Conservation (phyloP, 2,329 filamentous ascomycete genomes). For the Biscogniauxia marginata region DNA sequence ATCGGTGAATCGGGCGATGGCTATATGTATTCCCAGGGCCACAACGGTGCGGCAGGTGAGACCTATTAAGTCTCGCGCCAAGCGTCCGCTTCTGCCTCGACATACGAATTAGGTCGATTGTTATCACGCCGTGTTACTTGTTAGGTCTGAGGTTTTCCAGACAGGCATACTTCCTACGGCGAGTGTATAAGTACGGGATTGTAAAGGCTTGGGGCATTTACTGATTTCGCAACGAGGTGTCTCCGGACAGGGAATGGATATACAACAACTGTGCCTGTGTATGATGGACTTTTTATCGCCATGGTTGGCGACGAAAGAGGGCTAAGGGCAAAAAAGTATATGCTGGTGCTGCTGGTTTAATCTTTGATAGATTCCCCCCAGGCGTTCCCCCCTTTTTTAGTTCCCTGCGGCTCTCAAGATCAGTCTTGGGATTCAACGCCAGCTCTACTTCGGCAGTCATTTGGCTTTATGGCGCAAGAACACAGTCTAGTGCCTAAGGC, state of each 20-base stretch:
- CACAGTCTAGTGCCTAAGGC: constrained; percentile 23
- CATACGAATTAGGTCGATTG: constrained; percentile 4
- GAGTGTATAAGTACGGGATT: constrained; percentile 36
- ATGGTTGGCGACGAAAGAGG: constrained; percentile 22
- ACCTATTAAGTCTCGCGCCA: constrained; percentile 43
- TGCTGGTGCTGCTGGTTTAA: constrained; percentile 19
- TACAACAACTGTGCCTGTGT: constrained; percentile 25
- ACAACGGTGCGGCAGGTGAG: constrained; percentile 58
- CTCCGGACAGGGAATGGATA: constrained; percentile 18
- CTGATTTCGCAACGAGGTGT: constrained; percentile 16
- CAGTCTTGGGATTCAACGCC: constrained; percentile 23
- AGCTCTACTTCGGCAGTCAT: constrained; percentile 27
- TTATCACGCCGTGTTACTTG: constrained; percentile 6
- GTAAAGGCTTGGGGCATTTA: constrained; percentile 9
- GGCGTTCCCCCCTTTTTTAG: constrained; percentile 24
- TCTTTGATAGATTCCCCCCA: constrained; percentile 33
- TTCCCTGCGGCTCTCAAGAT: constrained; percentile 22
- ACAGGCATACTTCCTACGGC: constrained; percentile 25
- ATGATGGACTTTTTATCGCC: constrained; percentile 19
- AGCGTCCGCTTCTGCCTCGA: constrained; percentile 10
- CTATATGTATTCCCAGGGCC: constrained; percentile 56
- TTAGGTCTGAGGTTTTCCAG: constrained; percentile 13
- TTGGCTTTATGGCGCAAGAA: constrained; percentile 25
- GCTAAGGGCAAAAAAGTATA: constrained; percentile 23
- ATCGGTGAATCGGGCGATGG: constrained; percentile 43